Conservation (phyloP, 768 basidiomycete genomes). For the Trametopsis cervina region DNA sequence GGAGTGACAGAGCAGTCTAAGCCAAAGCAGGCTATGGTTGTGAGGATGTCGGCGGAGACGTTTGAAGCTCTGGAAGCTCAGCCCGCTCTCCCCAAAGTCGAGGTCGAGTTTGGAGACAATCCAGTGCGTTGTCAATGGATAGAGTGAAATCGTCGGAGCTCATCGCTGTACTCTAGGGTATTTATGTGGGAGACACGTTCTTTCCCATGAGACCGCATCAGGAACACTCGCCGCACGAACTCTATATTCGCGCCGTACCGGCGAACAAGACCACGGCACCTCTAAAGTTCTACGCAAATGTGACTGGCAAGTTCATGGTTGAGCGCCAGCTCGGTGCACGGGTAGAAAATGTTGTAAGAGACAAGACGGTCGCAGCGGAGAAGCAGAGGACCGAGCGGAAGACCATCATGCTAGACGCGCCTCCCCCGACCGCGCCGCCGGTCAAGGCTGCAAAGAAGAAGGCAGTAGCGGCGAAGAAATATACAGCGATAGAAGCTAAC, state of each 20-base stretch:
- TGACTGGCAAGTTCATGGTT: constrained; percentile 66
- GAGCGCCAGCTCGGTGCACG: constrained; percentile 49
- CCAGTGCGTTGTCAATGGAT: constrained; percentile 34
- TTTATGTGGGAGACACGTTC: constrained; percentile 58
- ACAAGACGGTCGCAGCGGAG: constrained; percentile 29
- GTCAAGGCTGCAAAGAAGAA: neutral
- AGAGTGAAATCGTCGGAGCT: neutral
- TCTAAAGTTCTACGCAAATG: constrained; percentile 67
- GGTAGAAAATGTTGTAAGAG: constrained; percentile 36
- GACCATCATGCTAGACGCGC: constrained; percentile 35
- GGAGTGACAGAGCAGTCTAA: constrained; percentile 50
- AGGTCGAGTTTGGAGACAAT: constrained; percentile 55
- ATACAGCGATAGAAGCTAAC: constrained; percentile 5
- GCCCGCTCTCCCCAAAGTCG: constrained; percentile 37
- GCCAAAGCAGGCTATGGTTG: constrained; percentile 68
- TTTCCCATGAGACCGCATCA: constrained; percentile 49
- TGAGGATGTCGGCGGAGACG: constrained; percentile 68
- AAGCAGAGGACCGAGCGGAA: constrained; percentile 42
- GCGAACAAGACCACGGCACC: constrained; percentile 53
- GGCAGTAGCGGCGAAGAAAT: neutral
- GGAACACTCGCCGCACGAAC: constrained; percentile 58
- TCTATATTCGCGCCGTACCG: constrained; percentile 61
- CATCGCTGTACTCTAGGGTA: constrained; percentile 36
- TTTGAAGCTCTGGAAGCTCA: constrained; percentile 56
- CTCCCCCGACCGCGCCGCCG: constrained; percentile 15